These are phyloP conservation scores for Candida ipomoeae DNA, from an alignment of 805 yeast species.

Conservation along the genomic window DNA sequence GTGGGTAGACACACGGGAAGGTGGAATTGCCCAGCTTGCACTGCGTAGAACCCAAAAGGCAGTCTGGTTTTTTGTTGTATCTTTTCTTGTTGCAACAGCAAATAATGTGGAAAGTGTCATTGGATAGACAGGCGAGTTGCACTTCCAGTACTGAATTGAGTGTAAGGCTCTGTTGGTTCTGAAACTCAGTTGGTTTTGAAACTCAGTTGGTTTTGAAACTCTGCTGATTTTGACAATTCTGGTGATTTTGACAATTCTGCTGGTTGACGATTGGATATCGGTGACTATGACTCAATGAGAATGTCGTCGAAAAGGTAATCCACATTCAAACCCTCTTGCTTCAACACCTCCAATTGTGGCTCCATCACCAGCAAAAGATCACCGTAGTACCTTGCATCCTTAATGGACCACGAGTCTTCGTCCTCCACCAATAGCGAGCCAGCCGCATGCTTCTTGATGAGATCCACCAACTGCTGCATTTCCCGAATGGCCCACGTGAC, in stretches of 20 bases:
- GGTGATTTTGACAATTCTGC: too few relatives aligned
- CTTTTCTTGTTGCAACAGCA: too few relatives aligned
- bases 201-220: too few relatives aligned
- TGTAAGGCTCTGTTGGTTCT: too few relatives aligned
- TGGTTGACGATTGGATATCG: too few relatives aligned
- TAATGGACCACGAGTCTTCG: slow-evolving; percentile 22
- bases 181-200: too few relatives aligned
- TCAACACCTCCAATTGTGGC: slow-evolving; percentile 60
- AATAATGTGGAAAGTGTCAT: too few relatives aligned
- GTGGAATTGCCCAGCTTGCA: background rate
- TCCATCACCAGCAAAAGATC: slow-evolving; percentile 52
- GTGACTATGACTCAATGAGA: slow-evolving; percentile 10
- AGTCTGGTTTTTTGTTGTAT: too few relatives aligned
- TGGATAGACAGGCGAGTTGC: too few relatives aligned
- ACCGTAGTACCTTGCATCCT: slow-evolving; percentile 45
- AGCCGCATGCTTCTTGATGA: slow-evolving; percentile 63
- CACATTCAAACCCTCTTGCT: slow-evolving; percentile 65
- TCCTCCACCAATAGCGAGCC: slow-evolving; percentile 44
- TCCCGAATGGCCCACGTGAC: slow-evolving; percentile 76
- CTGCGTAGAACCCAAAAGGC: too few relatives aligned
- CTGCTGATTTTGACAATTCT: too few relatives aligned
- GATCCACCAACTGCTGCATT: slow-evolving; percentile 52
- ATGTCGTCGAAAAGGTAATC: slow-evolving; percentile 58
- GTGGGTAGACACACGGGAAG: background rate
- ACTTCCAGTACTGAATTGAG: too few relatives aligned